Conservation (phyloP, 164 flowering plant species). For the Litsea cubeba region DNA sequence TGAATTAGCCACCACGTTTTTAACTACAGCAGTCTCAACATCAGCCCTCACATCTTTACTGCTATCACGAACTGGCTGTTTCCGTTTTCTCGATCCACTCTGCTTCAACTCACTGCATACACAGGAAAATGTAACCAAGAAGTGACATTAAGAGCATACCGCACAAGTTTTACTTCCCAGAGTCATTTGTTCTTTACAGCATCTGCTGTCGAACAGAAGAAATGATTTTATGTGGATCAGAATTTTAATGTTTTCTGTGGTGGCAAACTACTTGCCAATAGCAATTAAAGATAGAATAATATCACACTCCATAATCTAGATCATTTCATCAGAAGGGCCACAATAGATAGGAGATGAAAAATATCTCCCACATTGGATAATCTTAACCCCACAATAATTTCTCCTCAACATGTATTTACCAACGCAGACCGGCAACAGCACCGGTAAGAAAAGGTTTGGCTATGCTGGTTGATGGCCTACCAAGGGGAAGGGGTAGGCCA, state of each 20-base stretch:
- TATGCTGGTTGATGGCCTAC: too few relatives aligned
- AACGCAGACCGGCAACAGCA: neutral
- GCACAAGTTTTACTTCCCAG: neutral
- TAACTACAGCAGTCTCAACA: neutral
- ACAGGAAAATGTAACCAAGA: neutral
- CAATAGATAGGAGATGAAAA: neutral
- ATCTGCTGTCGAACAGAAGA: neutral
- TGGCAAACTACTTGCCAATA: neutral
- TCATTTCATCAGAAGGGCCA: neutral
- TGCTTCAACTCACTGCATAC: slow-evolving; percentile 1
- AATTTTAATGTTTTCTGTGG: too few relatives aligned
- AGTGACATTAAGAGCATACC: neutral
- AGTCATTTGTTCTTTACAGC: too few relatives aligned
- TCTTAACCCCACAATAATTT: neutral
- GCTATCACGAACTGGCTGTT: neutral
- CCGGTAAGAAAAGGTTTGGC: neutral
- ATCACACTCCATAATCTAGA: neutral
- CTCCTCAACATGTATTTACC: neutral
- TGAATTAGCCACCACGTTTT: neutral
- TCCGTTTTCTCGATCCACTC: slow-evolving; percentile 1
- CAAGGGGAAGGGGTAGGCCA: neutral
- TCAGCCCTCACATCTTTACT: neutral
- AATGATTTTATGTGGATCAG: neutral
- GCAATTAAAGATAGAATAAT: neutral
- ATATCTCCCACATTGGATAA: neutral